Conservation (phyloP, 441 rosid genomes). For the Biscutella laevigata region DNA sequence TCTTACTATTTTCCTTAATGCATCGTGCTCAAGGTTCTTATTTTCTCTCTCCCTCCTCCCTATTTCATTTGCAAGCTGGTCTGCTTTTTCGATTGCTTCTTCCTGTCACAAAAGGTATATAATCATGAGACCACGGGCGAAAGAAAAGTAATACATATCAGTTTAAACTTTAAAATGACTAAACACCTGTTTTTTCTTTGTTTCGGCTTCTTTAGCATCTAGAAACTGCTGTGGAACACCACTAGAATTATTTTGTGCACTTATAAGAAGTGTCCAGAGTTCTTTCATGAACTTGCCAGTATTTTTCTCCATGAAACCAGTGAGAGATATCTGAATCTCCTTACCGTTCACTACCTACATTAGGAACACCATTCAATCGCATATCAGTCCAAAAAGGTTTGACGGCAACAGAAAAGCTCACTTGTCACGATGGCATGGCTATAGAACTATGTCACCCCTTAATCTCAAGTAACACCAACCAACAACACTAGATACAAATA, state of each 20-base stretch:
- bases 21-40: slow-evolving; percentile 45
- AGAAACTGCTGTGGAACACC: slow-evolving; percentile 91
- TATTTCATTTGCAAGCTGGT: slow-evolving; percentile 48
- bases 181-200: slow-evolving; percentile 59
- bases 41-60: slow-evolving; percentile 58
- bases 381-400: not conserved
- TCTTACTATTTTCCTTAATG: slow-evolving; percentile 67
- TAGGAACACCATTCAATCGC: not conserved
- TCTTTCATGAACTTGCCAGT: slow-evolving; percentile 96
- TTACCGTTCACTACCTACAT: slow-evolving; percentile 83
- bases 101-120: slow-evolving; percentile 38
- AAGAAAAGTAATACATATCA: not conserved
- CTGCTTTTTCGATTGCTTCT: slow-evolving; percentile 54
- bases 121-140: slow-evolving; percentile 8
- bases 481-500: not conserved
- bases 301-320: slow-evolving; percentile 98
- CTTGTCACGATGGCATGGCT: not conserved
- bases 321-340: slow-evolving; percentile 78
- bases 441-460: not conserved
- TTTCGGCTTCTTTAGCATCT: slow-evolving; percentile 84
- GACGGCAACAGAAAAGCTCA: not conserved
- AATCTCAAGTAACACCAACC: not conserved
- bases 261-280: slow-evolving; percentile 86
- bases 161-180: not conserved
- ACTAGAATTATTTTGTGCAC: slow-evolving; percentile 80